Evolutionary conservation across 1,139 yeast species (phyloP).

Genomic region (Geotrichum histeridarum): DNA sequence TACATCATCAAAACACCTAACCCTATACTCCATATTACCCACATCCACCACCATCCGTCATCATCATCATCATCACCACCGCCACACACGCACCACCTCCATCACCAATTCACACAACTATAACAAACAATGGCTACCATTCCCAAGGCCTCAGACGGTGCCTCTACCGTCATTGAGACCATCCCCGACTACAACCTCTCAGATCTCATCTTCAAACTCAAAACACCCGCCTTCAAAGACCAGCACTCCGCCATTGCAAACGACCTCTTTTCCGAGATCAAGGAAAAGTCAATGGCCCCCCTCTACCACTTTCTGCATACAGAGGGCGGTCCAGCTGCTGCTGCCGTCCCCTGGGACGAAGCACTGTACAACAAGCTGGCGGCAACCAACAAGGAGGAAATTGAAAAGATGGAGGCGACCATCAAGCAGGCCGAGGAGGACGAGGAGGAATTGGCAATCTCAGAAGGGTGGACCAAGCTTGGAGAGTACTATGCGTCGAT

Average conservation of each 20-base stretch:
- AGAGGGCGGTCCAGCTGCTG: constrained; percentile 41
- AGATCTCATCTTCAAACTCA: constrained; percentile 65
- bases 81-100: not conserved
- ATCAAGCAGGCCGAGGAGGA: constrained; percentile 77
- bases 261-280: constrained; percentile 52
- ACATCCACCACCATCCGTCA: constrained; percentile 2
- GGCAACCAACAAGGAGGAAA: constrained; percentile 51
- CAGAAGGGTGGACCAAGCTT: constrained; percentile 69
- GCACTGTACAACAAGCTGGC: constrained; percentile 47
- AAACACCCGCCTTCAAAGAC: constrained; percentile 39
- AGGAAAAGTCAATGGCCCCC: constrained; percentile 69
- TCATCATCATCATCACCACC: not conserved
- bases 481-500: constrained; percentile 86
- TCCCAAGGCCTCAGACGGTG: constrained; percentile 18
- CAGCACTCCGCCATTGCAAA: constrained; percentile 44
- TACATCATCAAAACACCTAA: not conserved
- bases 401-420: constrained; percentile 53
- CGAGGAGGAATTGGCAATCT: constrained; percentile 82
- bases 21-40: not conserved
- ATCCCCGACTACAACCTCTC: constrained; percentile 80
- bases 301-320: constrained; percentile 66
- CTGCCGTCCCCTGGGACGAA: constrained; percentile 49
- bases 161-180: constrained; percentile 20
- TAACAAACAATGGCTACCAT: constrained; percentile 8
- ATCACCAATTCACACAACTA: not conserved